phyloP scores from a whole-genome alignment of 106 monocot species.

The Phalaenopsis equestris region DNA sequence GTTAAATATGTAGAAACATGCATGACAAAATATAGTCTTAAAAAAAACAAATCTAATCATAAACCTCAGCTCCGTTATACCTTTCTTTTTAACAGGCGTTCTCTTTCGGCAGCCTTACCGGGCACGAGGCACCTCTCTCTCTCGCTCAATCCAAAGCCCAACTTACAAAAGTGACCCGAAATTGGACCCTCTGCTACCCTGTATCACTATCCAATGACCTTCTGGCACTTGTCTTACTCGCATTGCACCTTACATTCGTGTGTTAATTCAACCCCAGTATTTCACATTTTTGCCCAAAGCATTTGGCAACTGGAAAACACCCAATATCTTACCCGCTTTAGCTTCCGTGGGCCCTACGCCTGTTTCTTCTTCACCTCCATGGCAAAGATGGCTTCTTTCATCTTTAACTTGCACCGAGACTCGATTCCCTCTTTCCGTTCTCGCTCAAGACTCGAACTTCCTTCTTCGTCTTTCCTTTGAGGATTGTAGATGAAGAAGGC shows the following conservation, averaged over 20 bases:
- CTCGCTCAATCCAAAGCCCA: background rate
- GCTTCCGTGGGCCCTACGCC: background rate
- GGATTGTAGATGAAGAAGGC: background rate
- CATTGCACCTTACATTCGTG: background rate
- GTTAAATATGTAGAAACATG: no score
- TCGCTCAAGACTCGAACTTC: no score
- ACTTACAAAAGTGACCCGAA: background rate
- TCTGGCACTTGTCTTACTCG: background rate
- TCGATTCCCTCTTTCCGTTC: background rate
- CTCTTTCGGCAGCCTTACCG: conserved; percentile 8
- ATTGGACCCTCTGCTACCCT: background rate
- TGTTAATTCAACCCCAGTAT: no score
- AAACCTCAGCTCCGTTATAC: no score
- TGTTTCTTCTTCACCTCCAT: background rate
- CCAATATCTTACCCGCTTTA: background rate
- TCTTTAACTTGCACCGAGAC: background rate
- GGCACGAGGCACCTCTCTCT: background rate
- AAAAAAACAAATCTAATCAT: no score
- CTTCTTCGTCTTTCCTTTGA: background rate
- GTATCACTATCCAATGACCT: background rate
- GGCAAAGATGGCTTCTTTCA: background rate
- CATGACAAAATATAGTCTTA: no score
- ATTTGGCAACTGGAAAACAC: background rate
- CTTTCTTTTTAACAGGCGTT: no score
- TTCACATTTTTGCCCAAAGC: background rate